These are phyloP conservation scores for Quercus tomentella DNA, from an alignment of 331 rosid species.

Conservation along the genomic window DNA sequence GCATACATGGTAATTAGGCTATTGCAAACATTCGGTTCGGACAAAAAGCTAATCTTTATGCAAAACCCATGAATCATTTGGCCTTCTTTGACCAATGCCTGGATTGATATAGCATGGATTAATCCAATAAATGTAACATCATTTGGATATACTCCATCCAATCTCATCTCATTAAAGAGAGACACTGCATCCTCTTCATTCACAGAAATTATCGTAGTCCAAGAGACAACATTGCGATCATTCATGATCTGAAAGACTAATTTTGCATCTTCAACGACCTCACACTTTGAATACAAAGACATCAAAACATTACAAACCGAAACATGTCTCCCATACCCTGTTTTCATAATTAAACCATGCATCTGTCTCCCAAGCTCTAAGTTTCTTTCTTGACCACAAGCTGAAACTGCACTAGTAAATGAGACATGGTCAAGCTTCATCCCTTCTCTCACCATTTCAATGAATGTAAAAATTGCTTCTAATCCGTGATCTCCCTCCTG, in stretches of 20 bases:
- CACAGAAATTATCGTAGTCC: conserved; percentile 83
- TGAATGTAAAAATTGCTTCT: conserved; percentile 51
- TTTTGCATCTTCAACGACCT: conserved; percentile 54
- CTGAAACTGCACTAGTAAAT: conserved; percentile 72
- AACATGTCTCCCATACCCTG: conserved; percentile 51
- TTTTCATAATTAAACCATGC: conserved; percentile 59
- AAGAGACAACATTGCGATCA: conserved; percentile 71
- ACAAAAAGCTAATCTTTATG: conserved; percentile 48
- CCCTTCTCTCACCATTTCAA: conserved; percentile 62
- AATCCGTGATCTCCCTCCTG: conserved; percentile 71
- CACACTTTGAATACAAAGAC: conserved; percentile 73
- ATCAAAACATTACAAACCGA: conserved; percentile 81
- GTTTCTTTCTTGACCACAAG: conserved; percentile 66
- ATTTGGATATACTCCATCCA: conserved; percentile 69
- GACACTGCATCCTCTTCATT: conserved; percentile 59
- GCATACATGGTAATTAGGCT: conserved; percentile 93
- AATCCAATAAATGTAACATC: conserved; percentile 77
- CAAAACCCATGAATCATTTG: conserved; percentile 67
- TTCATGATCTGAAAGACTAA: conserved; percentile 46
- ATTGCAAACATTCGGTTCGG: conserved; percentile 51
- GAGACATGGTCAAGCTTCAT: conserved; percentile 69
- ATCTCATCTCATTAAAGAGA: conserved; percentile 65
- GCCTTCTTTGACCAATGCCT: conserved; percentile 56
- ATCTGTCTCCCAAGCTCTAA: conserved; percentile 63
- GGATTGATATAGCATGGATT: conserved; percentile 57